A percentile compares a stretch with the other conserved stretches of the same genome.
Evolutionary conservation across 371 early-diverging fungal species (phyloP).

Genomic region (Apophysomyces elegans): DNA sequence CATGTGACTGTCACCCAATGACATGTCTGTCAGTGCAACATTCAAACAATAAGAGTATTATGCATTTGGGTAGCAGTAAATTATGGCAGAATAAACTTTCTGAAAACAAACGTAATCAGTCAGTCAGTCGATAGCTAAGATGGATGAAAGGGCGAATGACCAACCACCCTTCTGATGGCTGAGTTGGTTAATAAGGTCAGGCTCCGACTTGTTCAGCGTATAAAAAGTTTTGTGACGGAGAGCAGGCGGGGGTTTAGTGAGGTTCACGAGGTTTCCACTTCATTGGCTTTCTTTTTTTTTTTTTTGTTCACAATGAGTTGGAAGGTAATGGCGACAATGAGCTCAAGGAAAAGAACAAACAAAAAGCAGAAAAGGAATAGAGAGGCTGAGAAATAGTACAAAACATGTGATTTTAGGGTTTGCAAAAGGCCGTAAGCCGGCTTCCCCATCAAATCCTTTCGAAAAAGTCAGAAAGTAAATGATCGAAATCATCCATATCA

Average conservation of each 20-base stretch:
- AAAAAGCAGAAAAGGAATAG: background rate
- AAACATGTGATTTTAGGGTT: constrained; percentile 18
- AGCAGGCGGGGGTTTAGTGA: background rate
- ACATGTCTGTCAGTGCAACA: no score
- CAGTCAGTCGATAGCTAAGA: no score
- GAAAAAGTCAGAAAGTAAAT: constrained; percentile 50
- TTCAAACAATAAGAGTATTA: no score
- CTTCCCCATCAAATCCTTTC: constrained; percentile 47
- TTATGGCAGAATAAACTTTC: no score
- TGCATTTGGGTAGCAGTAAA: no score
- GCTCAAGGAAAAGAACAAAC: background rate
- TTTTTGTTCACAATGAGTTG: constrained; percentile 25
- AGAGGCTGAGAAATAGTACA: background rate
- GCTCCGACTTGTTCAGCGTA: no score
- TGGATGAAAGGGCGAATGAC: no score
- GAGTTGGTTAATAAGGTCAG: no score
- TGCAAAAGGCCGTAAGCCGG: constrained; percentile 31
- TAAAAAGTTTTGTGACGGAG: background rate
- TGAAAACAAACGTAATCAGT: no score
- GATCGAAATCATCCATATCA: background rate
- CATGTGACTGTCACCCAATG: no score
- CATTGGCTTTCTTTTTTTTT: background rate
- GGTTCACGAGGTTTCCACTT: no score
- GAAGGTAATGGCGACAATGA: constrained; percentile 25
- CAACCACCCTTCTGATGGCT: no score